phyloP scores from a whole-genome alignment of 768 basidiomycete species.

The Suillus luteus region DNA sequence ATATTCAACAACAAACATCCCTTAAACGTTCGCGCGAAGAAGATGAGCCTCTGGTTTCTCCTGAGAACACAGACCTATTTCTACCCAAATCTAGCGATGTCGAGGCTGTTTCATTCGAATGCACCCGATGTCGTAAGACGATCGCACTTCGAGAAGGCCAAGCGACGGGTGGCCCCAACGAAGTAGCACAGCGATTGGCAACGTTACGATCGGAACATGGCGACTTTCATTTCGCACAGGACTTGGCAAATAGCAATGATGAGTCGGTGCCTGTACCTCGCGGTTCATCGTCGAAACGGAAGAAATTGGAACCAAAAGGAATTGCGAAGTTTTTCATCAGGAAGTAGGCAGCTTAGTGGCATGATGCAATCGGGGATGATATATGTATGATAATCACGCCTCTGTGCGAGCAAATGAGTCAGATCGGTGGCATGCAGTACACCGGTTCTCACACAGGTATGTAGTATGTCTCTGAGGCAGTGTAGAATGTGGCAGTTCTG shows the following conservation, averaged over 20 bases:
- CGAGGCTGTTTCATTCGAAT: conserved; percentile 47
- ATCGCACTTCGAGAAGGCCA: conserved; percentile 37
- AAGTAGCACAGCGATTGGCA: conserved; percentile 38
- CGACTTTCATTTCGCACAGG: conserved; percentile 88
- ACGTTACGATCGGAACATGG: conserved; percentile 69
- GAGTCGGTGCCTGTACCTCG: conserved; percentile 9
- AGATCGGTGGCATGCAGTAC: background rate
- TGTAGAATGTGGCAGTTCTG: background rate
- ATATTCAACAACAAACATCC: conserved; percentile 21
- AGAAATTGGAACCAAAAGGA: conserved; percentile 32
- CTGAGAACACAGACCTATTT: background rate
- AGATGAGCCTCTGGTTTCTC: conserved; percentile 17
- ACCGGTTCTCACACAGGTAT: conserved; percentile 11
- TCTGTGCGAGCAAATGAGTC: background rate
- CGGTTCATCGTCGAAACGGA: conserved; percentile 19
- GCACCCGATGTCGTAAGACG: conserved; percentile 56
- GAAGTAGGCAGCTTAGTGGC: conserved; percentile 23
- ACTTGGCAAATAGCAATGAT: conserved; percentile 54
- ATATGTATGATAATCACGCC: conserved; percentile 1
- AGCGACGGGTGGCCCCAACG: conserved; percentile 25
- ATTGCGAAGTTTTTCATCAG: conserved; percentile 52
- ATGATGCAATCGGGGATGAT: background rate
- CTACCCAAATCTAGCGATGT: background rate
- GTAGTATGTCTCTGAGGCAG: conserved; percentile 2
- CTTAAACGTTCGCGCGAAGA: conserved; percentile 44